Conservation (phyloP, 75 land plant genomes). For the Isoetes taiwanensis region DNA sequence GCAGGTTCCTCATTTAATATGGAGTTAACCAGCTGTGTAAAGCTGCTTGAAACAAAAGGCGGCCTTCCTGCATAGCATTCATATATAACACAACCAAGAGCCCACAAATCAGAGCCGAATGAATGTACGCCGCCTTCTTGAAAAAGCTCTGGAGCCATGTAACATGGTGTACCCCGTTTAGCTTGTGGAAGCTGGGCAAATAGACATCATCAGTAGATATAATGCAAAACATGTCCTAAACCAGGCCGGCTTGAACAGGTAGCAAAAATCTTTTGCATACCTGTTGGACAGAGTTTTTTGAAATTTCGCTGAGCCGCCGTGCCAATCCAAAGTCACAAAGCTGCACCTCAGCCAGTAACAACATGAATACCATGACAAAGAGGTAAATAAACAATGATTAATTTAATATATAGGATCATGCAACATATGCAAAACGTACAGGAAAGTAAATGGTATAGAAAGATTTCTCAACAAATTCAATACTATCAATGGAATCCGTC, state of each 20-base stretch:
- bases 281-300: constrained; percentile 57
- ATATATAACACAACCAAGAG: constrained; percentile 92
- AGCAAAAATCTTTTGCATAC: too few relatives aligned
- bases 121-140: constrained; percentile 97
- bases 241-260: background rate
- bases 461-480: too few relatives aligned
- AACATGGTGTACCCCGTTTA: constrained; percentile 94
- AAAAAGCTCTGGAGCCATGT: constrained; percentile 98
- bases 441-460: too few relatives aligned
- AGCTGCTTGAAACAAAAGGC: constrained; percentile 82
- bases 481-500: too few relatives aligned
- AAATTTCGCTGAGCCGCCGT: constrained; percentile 70
- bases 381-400: too few relatives aligned
- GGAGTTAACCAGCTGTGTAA: constrained; percentile 81
- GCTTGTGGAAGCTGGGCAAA: constrained; percentile 69
- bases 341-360: constrained; percentile 31
- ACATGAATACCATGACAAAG: background rate
- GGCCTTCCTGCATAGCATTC: constrained; percentile 94
- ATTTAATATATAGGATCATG: too few relatives aligned
- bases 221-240: background rate
- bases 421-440: too few relatives aligned
- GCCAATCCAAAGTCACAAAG: constrained; percentile 96
- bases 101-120: constrained; percentile 97
- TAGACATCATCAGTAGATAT: background rate
- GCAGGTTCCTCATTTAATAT: constrained; percentile 74